Percentiles rank a stretch among this genome's conserved stretches.
These are phyloP conservation scores for Rhizodiscina lignyota DNA, from an alignment of 495 filamentous ascomycete species.

Conservation along the genomic window DNA sequence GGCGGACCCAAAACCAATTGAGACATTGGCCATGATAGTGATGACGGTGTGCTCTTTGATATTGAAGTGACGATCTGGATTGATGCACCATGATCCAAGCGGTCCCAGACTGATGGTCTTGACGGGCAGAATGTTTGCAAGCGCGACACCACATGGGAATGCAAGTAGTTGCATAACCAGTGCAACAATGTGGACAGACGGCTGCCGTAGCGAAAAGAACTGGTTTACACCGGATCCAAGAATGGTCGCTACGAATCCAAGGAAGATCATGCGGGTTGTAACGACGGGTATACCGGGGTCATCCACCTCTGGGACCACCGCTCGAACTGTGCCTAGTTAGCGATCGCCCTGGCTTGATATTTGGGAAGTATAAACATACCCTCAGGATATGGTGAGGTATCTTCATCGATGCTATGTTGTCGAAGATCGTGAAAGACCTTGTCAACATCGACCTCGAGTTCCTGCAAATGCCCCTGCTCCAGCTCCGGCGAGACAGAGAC, in stretches of 20 bases:
- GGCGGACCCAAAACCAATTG: conserved; percentile 1
- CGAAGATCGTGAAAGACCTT: too few species aligned
- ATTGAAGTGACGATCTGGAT: conserved; percentile 40
- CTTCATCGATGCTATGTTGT: too few species aligned
- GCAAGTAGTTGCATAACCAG: conserved; percentile 4
- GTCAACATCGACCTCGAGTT: too few species aligned
- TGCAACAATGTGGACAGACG: not conserved
- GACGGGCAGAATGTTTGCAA: conserved; percentile 3
- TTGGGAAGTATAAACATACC: too few species aligned
- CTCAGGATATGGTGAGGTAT: too few species aligned
- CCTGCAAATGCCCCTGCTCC: too few species aligned
- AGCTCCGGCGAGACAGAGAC: too few species aligned
- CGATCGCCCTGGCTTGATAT: too few species aligned
- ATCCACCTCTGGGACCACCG: conserved; percentile 7
- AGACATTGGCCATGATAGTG: conserved; percentile 41
- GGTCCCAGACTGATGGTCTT: conserved; percentile 7
- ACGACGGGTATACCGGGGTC: conserved; percentile 4
- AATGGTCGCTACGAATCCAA: conserved; percentile 2
- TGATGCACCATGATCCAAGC: conserved; percentile 12
- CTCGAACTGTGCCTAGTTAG: too few species aligned
- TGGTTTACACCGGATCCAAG: not conserved
- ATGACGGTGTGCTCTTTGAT: conserved; percentile 69
- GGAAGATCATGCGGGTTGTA: conserved; percentile 6
- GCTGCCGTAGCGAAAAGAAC: not conserved
- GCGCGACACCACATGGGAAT: conserved; percentile 1